Percentiles rank a stretch among this genome's conserved stretches.
These are phyloP conservation scores for Auriculariales sp. DNA, from an alignment of 768 basidiomycete genomes.

Conservation along the genomic window DNA sequence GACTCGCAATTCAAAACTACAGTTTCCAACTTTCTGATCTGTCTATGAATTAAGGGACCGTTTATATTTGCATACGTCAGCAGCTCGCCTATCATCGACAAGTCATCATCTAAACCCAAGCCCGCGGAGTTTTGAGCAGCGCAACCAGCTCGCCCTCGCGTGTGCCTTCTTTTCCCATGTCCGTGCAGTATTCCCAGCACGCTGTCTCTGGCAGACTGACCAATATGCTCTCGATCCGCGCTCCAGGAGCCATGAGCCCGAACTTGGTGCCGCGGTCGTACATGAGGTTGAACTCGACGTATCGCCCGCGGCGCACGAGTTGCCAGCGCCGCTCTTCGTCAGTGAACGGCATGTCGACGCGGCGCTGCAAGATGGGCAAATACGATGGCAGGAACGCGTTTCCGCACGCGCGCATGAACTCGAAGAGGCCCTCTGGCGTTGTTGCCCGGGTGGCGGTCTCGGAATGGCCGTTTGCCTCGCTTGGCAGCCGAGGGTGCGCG, in stretches of 20 bases:
- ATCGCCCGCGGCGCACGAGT: conserved; percentile 75
- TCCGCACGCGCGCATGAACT: conserved; percentile 55
- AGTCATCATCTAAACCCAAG: conserved; percentile 39
- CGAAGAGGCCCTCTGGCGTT: conserved; percentile 58
- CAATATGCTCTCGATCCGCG: conserved; percentile 77
- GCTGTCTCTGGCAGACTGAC: conserved; percentile 83
- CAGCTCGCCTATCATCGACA: too few relatives aligned
- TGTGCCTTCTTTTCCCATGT: conserved; percentile 47
- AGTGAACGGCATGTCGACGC: conserved; percentile 25
- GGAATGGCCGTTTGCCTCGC: conserved; percentile 12
- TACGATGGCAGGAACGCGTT: conserved; percentile 83
- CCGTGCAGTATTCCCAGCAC: conserved; percentile 81
- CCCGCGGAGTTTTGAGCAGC: conserved; percentile 44
- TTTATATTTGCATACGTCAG: neutral
- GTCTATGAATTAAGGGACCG: neutral
- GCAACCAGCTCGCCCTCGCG: conserved; percentile 52
- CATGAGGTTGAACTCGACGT: conserved; percentile 90
- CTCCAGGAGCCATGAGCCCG: conserved; percentile 70
- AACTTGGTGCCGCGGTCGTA: conserved; percentile 83
- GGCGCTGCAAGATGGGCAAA: conserved; percentile 62
- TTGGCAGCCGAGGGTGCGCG: conserved; percentile 45
- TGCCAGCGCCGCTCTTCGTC: conserved; percentile 80
- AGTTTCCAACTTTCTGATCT: neutral
- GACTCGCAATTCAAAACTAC: neutral
- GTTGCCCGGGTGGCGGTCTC: conserved; percentile 27